A percentile compares a stretch with the other conserved stretches of the same genome.
These are phyloP conservation scores for Lupinus albus DNA, from an alignment of 306 rosid species.

Conservation along the genomic window DNA sequence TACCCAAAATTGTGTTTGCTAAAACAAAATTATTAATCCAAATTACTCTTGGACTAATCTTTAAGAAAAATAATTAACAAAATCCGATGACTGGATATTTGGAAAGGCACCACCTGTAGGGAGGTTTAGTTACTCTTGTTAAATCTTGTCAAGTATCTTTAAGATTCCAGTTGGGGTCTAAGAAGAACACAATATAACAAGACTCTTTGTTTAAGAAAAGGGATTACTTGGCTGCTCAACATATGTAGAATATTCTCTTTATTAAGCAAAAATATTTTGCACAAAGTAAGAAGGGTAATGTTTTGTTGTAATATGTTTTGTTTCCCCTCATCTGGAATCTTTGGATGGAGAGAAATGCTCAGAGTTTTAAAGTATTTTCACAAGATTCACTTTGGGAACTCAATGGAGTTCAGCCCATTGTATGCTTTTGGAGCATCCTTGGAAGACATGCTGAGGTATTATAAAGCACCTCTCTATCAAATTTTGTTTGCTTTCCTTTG, in stretches of 20 bases:
- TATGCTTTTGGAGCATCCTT: no score
- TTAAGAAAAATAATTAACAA: not conserved
- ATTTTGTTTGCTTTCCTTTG: not conserved
- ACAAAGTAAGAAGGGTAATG: not conserved
- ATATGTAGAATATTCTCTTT: not conserved
- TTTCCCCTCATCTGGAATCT: not conserved
- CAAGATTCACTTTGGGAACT: not conserved
- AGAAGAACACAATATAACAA: not conserved
- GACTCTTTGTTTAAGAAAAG: not conserved
- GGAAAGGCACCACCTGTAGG: not conserved
- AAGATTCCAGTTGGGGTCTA: not conserved
- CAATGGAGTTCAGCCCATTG: not conserved
- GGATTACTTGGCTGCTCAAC: constrained; percentile 8
- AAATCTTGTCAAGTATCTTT: not conserved
- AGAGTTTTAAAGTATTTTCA: not conserved
- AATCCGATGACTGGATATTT: not conserved
- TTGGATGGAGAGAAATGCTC: not conserved
- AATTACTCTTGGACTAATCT: no score
- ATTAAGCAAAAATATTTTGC: not conserved
- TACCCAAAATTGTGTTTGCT: not conserved
- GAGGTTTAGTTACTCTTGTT: not conserved
- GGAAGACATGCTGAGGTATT: not conserved
- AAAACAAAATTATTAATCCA: not conserved
- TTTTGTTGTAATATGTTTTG: not conserved
- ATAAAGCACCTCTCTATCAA: not conserved